These are phyloP conservation scores for Solanum arcanum DNA, from an alignment of 257 asterid species.

Conservation along the genomic window DNA sequence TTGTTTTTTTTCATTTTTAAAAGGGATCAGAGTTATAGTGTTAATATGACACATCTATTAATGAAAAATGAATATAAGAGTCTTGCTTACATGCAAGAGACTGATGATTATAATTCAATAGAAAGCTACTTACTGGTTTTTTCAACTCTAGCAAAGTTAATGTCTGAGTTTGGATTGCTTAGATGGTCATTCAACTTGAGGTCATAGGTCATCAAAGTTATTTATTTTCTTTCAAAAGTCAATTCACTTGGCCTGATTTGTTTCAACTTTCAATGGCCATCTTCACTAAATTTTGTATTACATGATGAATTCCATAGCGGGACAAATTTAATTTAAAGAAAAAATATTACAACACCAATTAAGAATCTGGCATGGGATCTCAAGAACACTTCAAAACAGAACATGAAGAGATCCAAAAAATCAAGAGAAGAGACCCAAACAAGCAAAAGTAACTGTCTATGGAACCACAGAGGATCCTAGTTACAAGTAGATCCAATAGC, in stretches of 20 bases:
- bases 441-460: not conserved
- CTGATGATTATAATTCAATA: too few relatives aligned
- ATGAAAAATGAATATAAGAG: not conserved
- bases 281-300: not conserved
- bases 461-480: not conserved
- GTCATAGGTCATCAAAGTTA: not conserved
- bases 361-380: not conserved
- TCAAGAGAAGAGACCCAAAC: not conserved
- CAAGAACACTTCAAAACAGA: not conserved
- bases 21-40: not conserved
- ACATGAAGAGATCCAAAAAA: not conserved
- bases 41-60: not conserved
- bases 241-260: not conserved
- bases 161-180: too few relatives aligned
- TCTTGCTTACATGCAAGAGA: not conserved
- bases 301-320: not conserved
- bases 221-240: not conserved
- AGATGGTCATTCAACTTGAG: not conserved
- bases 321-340: not conserved
- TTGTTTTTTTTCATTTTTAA: too few relatives aligned
- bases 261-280: not conserved
- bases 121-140: not conserved
- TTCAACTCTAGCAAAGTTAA: not conserved
- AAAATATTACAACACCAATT: too few relatives aligned
- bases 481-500: not conserved